phyloP scores from a whole-genome alignment of 495 filamentous ascomycete genomes.

The Bathelium albidoporum region DNA sequence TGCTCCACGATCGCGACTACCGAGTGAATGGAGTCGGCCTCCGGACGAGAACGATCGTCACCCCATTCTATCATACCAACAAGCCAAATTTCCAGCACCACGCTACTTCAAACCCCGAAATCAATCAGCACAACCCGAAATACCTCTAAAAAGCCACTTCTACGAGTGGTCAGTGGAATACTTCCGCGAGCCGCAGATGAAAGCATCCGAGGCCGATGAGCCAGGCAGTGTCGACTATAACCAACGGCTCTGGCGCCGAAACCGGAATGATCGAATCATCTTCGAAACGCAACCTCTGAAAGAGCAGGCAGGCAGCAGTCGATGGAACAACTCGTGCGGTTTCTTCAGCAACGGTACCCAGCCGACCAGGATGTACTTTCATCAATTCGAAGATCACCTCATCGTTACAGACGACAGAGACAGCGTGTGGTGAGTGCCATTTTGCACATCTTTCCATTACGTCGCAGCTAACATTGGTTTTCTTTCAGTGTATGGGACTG shows the following conservation, averaged over 20 bases:
- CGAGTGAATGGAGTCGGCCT: conserved; percentile 60
- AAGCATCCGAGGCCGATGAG: conserved; percentile 87
- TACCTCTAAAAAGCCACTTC: conserved; percentile 76
- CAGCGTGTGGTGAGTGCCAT: conserved; percentile 52
- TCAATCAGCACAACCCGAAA: conserved; percentile 40
- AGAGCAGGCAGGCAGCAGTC: conserved; percentile 66
- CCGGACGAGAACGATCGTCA: conserved; percentile 70
- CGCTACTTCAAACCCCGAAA: conserved; percentile 57
- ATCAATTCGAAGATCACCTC: conserved; percentile 94
- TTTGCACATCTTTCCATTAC: not conserved
- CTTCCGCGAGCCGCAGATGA: conserved; percentile 99
- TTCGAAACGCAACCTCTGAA: conserved; percentile 88
- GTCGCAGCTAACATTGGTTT: conserved; percentile 26
- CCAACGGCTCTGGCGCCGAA: conserved; percentile 80
- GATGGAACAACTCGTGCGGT: conserved; percentile 67
- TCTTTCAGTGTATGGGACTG: conserved; percentile 76
- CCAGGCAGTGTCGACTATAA: conserved; percentile 97
- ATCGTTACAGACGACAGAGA: conserved; percentile 90
- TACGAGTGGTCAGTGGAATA: conserved; percentile 96
- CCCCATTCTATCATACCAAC: conserved; percentile 58
- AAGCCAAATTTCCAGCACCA: conserved; percentile 64
- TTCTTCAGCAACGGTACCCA: conserved; percentile 81
- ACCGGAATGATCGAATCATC: conserved; percentile 87
- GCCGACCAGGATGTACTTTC: conserved; percentile 85
- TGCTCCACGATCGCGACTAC: conserved; percentile 46